Conservation (phyloP, 352 stramenopile species). For the Phytophthora pseudosyringae region DNA sequence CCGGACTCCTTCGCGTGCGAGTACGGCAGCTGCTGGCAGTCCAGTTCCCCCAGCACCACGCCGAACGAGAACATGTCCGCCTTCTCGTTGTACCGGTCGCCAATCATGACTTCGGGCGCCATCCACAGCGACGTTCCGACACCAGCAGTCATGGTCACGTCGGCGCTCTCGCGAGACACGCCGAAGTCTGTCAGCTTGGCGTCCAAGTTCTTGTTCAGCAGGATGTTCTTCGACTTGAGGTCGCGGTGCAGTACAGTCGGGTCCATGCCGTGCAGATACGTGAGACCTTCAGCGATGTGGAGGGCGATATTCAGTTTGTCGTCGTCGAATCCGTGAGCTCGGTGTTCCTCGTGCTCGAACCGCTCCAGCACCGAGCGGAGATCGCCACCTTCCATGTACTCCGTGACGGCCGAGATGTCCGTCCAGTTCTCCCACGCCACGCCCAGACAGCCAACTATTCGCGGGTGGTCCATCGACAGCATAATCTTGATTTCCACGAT, state of each 20-base stretch:
- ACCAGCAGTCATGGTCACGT: conserved; percentile 52
- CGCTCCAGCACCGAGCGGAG: conserved; percentile 42
- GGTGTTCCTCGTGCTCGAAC: conserved; percentile 43
- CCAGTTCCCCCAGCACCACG: conserved; percentile 40
- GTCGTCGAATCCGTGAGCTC: conserved; percentile 35
- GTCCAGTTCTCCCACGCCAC: conserved; percentile 50
- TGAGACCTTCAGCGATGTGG: conserved; percentile 42
- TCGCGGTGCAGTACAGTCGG: conserved; percentile 44
- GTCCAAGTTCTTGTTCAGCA: conserved; percentile 40
- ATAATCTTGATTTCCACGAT: conserved; percentile 52
- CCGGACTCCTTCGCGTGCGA: conserved; percentile 33
- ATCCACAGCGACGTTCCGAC: conserved; percentile 54
- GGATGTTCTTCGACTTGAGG: conserved; percentile 52
- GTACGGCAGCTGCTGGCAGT: conserved; percentile 43
- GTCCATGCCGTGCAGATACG: conserved; percentile 49
- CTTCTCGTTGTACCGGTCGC: conserved; percentile 50
- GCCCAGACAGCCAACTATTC: conserved; percentile 50
- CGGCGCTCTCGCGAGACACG: conserved; percentile 43
- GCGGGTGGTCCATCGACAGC: conserved; percentile 44
- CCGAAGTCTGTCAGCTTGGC: conserved; percentile 57
- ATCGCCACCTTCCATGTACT: conserved; percentile 58
- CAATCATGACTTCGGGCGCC: conserved; percentile 54
- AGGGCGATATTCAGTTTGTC: conserved; percentile 53
- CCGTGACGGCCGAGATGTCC: conserved; percentile 44
- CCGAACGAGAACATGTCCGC: conserved; percentile 60